Percentiles rank a stretch among this genome's conserved stretches.
These are phyloP conservation scores for Saturnispora hagleri DNA, from an alignment of 805 yeast species.

Conservation along the genomic window DNA sequence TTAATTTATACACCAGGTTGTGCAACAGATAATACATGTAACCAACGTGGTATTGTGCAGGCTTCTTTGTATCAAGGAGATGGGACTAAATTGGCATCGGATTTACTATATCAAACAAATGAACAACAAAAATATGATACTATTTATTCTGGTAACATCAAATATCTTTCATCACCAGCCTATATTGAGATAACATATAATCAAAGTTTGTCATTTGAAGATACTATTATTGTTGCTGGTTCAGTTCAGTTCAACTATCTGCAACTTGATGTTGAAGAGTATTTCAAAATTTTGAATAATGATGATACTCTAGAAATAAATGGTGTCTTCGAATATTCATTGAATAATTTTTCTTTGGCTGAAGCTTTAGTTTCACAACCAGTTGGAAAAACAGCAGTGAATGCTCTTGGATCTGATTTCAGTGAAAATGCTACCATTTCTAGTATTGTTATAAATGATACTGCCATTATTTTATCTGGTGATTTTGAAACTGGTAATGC, in stretches of 20 bases:
- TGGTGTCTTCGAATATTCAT: conserved; percentile 77
- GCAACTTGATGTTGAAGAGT: conserved; percentile 9
- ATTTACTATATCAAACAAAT: conserved; percentile 70
- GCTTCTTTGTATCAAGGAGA: conserved; percentile 53
- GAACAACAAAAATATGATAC: conserved; percentile 70
- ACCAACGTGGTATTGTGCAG: conserved; percentile 63
- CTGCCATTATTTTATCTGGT: conserved; percentile 40
- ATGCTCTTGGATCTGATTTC: conserved; percentile 29
- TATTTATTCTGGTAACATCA: conserved; percentile 60
- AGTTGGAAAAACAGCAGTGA: conserved; percentile 42
- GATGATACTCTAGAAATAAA: conserved; percentile 32
- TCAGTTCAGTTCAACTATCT: conserved; percentile 37
- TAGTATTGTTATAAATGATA: conserved; percentile 26
- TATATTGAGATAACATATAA: conserved; percentile 35
- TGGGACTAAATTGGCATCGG: conserved; percentile 33
- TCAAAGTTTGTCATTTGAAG: conserved; percentile 26
- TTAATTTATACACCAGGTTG: conserved; percentile 87
- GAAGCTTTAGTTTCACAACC: conserved; percentile 19
- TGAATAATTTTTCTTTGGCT: conserved; percentile 47
- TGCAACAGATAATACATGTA: conserved; percentile 54
- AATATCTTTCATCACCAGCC: conserved; percentile 30
- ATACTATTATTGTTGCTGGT: conserved; percentile 61
- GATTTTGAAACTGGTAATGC: conserved; percentile 32
- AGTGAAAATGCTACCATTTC: conserved; percentile 34
- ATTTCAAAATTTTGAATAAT: conserved; percentile 21